Conservation (phyloP, 257 asterid species). For the Cruciata laevipes region DNA sequence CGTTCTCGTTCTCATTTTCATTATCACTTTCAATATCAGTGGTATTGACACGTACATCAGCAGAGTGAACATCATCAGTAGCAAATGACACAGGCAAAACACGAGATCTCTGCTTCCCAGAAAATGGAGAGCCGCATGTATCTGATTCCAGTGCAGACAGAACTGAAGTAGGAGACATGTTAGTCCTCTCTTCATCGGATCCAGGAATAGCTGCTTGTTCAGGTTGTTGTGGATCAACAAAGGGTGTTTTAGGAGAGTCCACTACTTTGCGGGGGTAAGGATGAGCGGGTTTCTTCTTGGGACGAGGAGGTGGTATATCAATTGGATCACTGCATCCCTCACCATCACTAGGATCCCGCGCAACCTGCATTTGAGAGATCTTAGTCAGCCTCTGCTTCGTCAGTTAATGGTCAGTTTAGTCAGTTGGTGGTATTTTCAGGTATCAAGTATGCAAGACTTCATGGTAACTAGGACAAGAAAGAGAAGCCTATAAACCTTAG, state of each 20-base stretch:
- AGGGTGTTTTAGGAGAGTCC: slow-evolving; percentile 20
- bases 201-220: slow-evolving; percentile 28
- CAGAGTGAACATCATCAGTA: slow-evolving; percentile 42
- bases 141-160: slow-evolving; percentile 44
- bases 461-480: not conserved
- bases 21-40: slow-evolving; percentile 11
- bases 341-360: slow-evolving; percentile 47
- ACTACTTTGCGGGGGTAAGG: slow-evolving; percentile 80
- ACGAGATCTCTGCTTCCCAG: slow-evolving; percentile 35
- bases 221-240: slow-evolving; percentile 18
- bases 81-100: slow-evolving; percentile 45
- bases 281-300: slow-evolving; percentile 74
- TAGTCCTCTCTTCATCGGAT: slow-evolving; percentile 30
- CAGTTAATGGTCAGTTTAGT: no score
- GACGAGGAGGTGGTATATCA: slow-evolving; percentile 95
- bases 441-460: not conserved
- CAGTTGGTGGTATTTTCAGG: not conserved
- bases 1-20: slow-evolving; percentile 38
- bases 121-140: slow-evolving; percentile 33
- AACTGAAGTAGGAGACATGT: slow-evolving; percentile 73
- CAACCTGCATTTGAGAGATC: slow-evolving; percentile 29
- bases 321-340: slow-evolving; percentile 41
- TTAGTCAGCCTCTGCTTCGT: slow-evolving; percentile 11
- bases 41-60: slow-evolving; percentile 14
- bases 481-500: slow-evolving; percentile 54